Evolutionary conservation across 345 rosid species (phyloP), one percentile per base, ranked within the genome.

Genomic region (Leavenworthia alabamica): DNA sequence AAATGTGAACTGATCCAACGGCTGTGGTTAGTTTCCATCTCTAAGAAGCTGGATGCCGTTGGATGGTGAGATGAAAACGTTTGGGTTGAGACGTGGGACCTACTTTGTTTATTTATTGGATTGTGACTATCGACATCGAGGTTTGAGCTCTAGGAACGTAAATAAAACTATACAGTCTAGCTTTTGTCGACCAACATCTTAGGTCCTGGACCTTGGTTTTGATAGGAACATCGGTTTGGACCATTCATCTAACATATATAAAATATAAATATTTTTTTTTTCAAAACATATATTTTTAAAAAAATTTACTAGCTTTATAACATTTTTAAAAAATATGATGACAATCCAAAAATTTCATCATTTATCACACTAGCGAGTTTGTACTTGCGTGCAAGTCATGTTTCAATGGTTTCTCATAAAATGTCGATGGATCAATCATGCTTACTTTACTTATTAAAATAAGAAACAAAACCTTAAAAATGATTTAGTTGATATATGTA

Each of bases 41-140:
- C 2, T 61, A 4, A 6, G 36, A 36, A 28, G 73, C 49, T 62
- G 9, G 14, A 4, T 6, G 68, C 74, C 68, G 64, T 70, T 16
- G 64, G 74, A 70, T 70, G 74, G 60, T 56, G 58, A 56, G 23
- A 48, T 56, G 47, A 62, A 59, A 70, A 70, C 68, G 60, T 70
- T 67, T 41, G 6, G 45, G 72, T 59, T 59, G 60, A 67, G 60
- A 50, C 22, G 72, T 39, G 51, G 58, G 71, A 51, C 9, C 58
- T 43, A 51, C 66, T 60, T 60, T 42, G 23, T 24, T 19, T 48
- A n/a, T n/a, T 37, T 40, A 10, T 36, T 60, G 40, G 62, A 70
- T 56, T 39, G 40, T 60, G 47, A 69, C 36, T 61, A n/a, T n/a
- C n/a, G n/a, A n/a, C n/a, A n/a, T n/a, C n/a, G n/a, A n/a, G n/a